Percentiles rank a stretch among this genome's conserved stretches.
Conservation (phyloP, 139 green algal genomes). For the Chlamydomonas schloesseri region DNA sequence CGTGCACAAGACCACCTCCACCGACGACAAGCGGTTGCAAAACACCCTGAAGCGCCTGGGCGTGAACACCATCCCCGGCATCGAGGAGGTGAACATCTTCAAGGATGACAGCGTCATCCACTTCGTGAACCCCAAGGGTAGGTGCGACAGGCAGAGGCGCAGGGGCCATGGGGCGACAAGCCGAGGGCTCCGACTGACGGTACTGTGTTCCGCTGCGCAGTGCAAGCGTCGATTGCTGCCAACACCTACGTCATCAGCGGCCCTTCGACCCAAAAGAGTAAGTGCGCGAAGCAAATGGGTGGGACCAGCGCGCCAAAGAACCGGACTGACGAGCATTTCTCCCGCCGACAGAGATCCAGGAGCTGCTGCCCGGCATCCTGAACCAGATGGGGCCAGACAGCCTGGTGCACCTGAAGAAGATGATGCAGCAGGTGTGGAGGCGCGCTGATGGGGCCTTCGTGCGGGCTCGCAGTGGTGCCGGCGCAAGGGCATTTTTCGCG, state of each 20-base stretch:
- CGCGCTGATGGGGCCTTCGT: neutral
- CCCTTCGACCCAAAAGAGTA: conserved; percentile 75
- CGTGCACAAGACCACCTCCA: conserved; percentile 95
- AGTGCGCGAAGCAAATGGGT: neutral
- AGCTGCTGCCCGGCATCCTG: conserved; percentile 88
- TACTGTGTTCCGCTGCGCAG: conserved; percentile 67
- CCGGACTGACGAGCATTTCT: neutral
- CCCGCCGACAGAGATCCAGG: conserved; percentile 76
- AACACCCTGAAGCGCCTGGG: conserved; percentile 97
- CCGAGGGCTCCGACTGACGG: neutral
- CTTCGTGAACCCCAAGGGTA: conserved; percentile 97
- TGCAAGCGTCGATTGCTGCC: conserved; percentile 98
- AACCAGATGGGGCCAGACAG: conserved; percentile 89
- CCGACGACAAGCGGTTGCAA: conserved; percentile 98
- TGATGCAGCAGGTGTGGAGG: conserved; percentile 68
- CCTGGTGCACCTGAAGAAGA: conserved; percentile 87
- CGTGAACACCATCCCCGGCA: conserved; percentile 99
- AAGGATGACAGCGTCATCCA: conserved; percentile 92
- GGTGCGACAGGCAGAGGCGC: neutral
- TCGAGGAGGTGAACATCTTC: conserved; percentile 99
- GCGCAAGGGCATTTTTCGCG: neutral
- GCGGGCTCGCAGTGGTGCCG: neutral
- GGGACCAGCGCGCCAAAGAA: neutral
- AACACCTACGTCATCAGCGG: conserved; percentile 99
- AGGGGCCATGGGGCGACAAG: neutral